Conservation (phyloP, 139 green algal genomes). For the Volvox reticuliferus region DNA sequence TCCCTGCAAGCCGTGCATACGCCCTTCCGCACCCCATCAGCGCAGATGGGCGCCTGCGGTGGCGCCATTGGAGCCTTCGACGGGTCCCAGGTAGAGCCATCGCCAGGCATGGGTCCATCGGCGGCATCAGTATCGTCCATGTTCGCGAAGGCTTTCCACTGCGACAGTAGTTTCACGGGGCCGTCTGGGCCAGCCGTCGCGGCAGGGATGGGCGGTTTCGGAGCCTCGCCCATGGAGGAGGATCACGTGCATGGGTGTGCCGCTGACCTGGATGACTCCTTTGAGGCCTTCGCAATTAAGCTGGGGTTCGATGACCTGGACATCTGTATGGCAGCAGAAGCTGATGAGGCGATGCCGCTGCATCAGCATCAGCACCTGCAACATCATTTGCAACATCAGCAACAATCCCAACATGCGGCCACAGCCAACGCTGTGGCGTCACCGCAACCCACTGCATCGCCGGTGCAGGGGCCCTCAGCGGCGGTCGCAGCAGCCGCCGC, state of each 20-base stretch:
- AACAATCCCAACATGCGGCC: background rate
- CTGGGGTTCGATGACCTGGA: background rate
- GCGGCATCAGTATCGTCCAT: background rate
- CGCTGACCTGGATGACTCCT: conserved; percentile 1
- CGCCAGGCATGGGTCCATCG: too few species aligned
- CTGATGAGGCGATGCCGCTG: background rate
- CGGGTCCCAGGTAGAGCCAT: too few species aligned
- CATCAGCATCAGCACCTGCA: background rate
- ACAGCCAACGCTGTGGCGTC: background rate
- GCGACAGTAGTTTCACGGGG: too few species aligned
- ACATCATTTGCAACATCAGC: background rate
- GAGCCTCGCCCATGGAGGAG: background rate
- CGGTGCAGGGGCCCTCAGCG: background rate
- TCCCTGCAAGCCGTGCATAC: too few species aligned
- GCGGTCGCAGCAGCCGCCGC: background rate
- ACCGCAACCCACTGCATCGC: background rate
- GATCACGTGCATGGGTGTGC: background rate
- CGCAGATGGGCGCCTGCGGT: too few species aligned
- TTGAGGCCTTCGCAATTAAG: conserved; percentile 4
- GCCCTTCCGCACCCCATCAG: too few species aligned
- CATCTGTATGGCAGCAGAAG: background rate
- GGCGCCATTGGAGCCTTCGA: too few species aligned
- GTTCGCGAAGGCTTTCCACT: too few species aligned
- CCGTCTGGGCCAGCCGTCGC: too few species aligned
- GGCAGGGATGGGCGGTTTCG: background rate